A percentile compares a stretch with the other conserved stretches of the same genome.
Evolutionary conservation across 1,284 basidiomycete species (phyloP).

Genomic region (Apiotrichum sp.): DNA sequence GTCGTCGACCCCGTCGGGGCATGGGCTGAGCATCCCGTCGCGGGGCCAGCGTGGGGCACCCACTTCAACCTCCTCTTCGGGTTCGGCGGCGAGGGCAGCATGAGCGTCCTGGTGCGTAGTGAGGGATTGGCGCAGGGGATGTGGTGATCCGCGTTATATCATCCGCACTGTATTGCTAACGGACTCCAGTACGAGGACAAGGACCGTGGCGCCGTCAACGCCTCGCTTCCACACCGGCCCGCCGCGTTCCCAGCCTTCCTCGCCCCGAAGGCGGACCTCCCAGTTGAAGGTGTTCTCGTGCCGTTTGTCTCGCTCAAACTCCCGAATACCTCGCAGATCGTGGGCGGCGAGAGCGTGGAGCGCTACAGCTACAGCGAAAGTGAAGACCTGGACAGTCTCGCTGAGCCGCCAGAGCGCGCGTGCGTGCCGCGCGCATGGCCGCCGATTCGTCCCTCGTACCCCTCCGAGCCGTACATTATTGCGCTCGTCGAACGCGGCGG

Average conservation of each 20-base stretch:
- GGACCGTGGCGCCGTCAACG: slow-evolving; percentile 15
- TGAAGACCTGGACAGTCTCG: not conserved
- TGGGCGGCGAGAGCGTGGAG: not conserved
- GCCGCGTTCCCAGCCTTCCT: slow-evolving; percentile 43
- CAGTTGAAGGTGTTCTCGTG: slow-evolving; percentile 30
- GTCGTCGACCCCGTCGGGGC: slow-evolving; percentile 1
- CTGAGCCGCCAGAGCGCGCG: slow-evolving; percentile 13
- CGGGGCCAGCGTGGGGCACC: not conserved
- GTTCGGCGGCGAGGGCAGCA: slow-evolving; percentile 1
- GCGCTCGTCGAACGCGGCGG: slow-evolving; percentile 77
- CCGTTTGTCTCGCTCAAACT: slow-evolving; percentile 23
- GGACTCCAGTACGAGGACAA: not conserved
- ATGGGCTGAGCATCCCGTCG: not conserved
- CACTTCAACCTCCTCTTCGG: not conserved
- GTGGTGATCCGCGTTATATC: too few species aligned
- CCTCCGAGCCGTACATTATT: slow-evolving; percentile 49
- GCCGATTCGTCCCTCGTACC: slow-evolving; percentile 17
- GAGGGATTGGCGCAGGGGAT: too few species aligned
- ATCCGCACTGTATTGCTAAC: not conserved
- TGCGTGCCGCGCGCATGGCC: slow-evolving; percentile 28
- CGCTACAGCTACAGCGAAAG: not conserved
- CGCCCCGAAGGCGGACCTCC: slow-evolving; percentile 20
- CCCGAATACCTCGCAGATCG: slow-evolving; percentile 1
- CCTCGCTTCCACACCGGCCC: slow-evolving; percentile 43
- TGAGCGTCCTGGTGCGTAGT: not conserved